phyloP scores from a whole-genome alignment of 2,329 filamentous ascomycete genomes.

The Fusarium zealandicum region DNA sequence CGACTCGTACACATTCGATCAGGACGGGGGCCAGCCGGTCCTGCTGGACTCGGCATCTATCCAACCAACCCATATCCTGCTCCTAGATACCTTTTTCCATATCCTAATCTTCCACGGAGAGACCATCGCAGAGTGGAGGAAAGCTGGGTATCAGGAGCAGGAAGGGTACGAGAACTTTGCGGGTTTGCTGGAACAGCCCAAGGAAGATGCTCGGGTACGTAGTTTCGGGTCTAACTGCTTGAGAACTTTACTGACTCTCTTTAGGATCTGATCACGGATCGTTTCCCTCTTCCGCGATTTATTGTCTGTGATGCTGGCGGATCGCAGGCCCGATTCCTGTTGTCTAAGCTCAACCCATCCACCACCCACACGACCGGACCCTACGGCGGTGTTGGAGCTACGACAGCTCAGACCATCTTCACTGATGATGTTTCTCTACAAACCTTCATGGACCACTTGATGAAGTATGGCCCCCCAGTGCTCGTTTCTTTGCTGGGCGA shows the following conservation, averaged over 20 bases:
- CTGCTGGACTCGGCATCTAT: conserved; percentile 96
- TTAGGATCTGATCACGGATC: conserved; percentile 93
- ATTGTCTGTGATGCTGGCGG: conserved; percentile 99
- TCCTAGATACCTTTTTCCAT: conserved; percentile 99
- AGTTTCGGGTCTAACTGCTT: too few species aligned
- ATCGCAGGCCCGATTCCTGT: conserved; percentile 93
- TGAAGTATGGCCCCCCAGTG: conserved; percentile 76
- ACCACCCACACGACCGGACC: conserved; percentile 94
- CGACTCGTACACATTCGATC: conserved; percentile 96
- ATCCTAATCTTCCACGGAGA: conserved; percentile 99
- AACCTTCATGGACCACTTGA: conserved; percentile 99
- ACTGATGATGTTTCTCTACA: conserved; percentile 98
- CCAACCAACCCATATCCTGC: conserved; percentile 88
- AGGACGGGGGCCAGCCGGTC: conserved; percentile 92
- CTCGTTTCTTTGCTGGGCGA: not conserved
- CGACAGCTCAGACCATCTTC: conserved; percentile 96
- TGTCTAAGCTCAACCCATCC: conserved; percentile 96
- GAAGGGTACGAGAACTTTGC: conserved; percentile 98
- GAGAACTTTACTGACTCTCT: conserved; percentile 3
- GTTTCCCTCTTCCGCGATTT: conserved; percentile 97
- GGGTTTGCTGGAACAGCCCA: conserved; percentile 85
- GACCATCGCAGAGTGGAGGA: conserved; percentile 97
- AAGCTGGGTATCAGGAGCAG: conserved; percentile 96
- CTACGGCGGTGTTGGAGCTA: conserved; percentile 84
- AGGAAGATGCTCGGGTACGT: conserved; percentile 92